Conservation (phyloP, 1,284 basidiomycete genomes). For the Ganoderma meredithae region DNA sequence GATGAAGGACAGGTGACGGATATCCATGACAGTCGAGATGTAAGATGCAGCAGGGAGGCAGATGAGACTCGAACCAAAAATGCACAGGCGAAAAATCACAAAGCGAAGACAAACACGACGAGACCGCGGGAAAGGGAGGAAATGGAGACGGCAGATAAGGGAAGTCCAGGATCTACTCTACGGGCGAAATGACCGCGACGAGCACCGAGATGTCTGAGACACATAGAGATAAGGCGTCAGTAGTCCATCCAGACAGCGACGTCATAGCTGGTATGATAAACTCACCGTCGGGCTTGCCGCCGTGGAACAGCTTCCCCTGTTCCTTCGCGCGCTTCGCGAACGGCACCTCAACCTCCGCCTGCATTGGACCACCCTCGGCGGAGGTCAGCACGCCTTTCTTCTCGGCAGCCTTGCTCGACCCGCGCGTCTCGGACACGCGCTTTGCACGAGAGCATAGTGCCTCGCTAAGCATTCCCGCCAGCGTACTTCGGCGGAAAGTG, state of each 20-base stretch:
- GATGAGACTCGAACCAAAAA: background rate
- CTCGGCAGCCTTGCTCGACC: conserved; percentile 15
- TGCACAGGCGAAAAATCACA: background rate
- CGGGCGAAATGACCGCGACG: conserved; percentile 46
- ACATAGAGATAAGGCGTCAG: background rate
- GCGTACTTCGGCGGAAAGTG: conserved; percentile 57
- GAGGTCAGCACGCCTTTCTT: conserved; percentile 14
- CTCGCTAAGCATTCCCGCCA: conserved; percentile 74
- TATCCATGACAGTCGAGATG: background rate
- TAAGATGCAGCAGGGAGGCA: background rate
- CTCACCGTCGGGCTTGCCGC: conserved; percentile 79
- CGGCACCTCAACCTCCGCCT: conserved; percentile 59
- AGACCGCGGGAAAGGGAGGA: background rate
- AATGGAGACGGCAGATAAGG: background rate
- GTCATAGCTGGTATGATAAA: conserved; percentile 1
- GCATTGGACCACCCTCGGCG: conserved; percentile 17
- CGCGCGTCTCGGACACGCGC: conserved; percentile 58
- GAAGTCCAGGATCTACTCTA: conserved; percentile 9
- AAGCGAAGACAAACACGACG: background rate
- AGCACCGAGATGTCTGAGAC: conserved; percentile 65
- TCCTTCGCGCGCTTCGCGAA: conserved; percentile 74
- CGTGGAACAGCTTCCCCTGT: conserved; percentile 66
- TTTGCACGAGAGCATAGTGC: conserved; percentile 76
- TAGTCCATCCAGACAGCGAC: background rate
- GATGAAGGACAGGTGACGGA: background rate